phyloP scores from a whole-genome alignment of 352 stramenopile species.

The Phytophthora ramorum region DNA sequence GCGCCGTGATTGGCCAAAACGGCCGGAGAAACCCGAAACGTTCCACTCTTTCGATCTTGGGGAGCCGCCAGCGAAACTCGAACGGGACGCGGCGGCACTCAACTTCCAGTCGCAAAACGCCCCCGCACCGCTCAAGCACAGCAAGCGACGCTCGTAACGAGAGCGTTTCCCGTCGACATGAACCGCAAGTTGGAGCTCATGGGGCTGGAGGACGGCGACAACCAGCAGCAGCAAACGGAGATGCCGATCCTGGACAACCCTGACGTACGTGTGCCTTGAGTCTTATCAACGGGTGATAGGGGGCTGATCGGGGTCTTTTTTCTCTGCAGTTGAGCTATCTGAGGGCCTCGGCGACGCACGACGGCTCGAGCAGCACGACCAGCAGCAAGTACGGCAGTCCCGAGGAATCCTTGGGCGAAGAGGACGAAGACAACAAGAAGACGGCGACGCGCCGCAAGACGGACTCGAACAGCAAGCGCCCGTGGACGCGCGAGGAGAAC shows the following conservation, averaged over 20 bases:
- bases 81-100: conserved; percentile 32
- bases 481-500: conserved; percentile 90
- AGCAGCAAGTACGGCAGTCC: conserved; percentile 48
- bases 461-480: conserved; percentile 88
- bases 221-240: conserved; percentile 44
- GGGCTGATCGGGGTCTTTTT: not conserved
- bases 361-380: conserved; percentile 31
- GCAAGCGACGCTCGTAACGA: conserved; percentile 23
- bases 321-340: conserved; percentile 42
- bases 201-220: conserved; percentile 38
- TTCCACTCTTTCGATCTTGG: conserved; percentile 47
- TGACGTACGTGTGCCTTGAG: conserved; percentile 36
- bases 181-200: conserved; percentile 82
- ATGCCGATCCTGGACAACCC: conserved; percentile 46
- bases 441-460: conserved; percentile 52
- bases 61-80: conserved; percentile 21
- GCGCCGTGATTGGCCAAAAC: conserved; percentile 19
- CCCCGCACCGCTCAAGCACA: conserved; percentile 33
- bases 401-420: conserved; percentile 72
- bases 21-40: conserved; percentile 39
- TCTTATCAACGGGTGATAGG: not conserved
- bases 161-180: conserved; percentile 37
- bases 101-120: conserved; percentile 47
- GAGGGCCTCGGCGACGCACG: conserved; percentile 26
- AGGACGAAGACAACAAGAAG: conserved; percentile 62